These are phyloP conservation scores for Linaria vulgaris DNA, from an alignment of 257 asterid genomes.

Conservation along the genomic window DNA sequence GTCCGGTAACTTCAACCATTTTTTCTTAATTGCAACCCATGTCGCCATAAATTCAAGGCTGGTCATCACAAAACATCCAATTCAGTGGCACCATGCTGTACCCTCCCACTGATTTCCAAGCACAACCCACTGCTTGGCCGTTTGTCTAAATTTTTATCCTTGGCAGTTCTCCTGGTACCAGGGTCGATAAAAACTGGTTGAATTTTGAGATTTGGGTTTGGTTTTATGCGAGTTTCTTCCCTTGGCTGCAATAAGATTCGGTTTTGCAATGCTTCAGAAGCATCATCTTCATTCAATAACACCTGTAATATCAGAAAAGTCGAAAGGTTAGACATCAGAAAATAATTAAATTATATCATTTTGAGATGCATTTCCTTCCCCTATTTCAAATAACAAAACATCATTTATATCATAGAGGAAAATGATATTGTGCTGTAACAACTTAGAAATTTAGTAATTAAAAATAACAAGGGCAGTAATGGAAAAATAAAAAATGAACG, in stretches of 20 bases:
- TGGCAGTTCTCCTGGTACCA: slow-evolving; percentile 53
- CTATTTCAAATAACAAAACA: too few species aligned
- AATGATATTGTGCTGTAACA: too few species aligned
- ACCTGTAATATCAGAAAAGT: slow-evolving; percentile 47
- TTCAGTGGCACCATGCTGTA: slow-evolving; percentile 63
- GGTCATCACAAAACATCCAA: slow-evolving; percentile 23
- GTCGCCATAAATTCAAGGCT: neutral
- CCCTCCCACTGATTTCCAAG: slow-evolving; percentile 91
- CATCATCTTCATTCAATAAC: slow-evolving; percentile 79
- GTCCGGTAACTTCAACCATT: too few species aligned
- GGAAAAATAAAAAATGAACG: too few species aligned
- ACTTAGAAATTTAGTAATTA: too few species aligned
- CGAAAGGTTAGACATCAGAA: too few species aligned
- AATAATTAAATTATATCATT: too few species aligned
- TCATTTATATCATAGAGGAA: too few species aligned
- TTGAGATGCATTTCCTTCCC: too few species aligned
- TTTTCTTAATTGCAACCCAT: neutral
- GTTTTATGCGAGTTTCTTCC: slow-evolving; percentile 70
- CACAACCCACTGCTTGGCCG: slow-evolving; percentile 53
- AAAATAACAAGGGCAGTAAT: too few species aligned
- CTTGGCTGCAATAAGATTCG: slow-evolving; percentile 61
- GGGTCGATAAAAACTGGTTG: slow-evolving; percentile 84
- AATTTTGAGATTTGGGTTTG: slow-evolving; percentile 66
- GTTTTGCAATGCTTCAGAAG: slow-evolving; percentile 57
- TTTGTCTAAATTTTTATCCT: slow-evolving; percentile 39